Conservation (phyloP, 495 filamentous ascomycete species). For the Achaetomiella virescens region DNA sequence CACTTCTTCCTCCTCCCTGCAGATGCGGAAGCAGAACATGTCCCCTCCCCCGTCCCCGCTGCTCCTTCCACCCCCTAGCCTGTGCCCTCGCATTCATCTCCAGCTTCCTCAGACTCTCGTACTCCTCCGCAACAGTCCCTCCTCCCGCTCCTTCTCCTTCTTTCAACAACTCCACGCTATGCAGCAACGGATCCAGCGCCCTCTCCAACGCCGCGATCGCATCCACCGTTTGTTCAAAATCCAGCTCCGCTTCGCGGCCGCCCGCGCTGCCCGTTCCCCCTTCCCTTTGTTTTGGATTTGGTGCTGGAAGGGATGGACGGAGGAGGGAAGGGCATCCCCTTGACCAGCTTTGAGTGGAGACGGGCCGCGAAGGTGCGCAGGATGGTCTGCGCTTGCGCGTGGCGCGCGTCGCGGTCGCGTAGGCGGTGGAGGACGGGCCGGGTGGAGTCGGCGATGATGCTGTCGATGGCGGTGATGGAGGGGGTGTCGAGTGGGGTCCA, state of each 20-base stretch:
- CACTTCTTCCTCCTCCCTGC: background rate
- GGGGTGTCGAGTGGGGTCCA: slow-evolving; percentile 37
- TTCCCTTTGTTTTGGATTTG: background rate
- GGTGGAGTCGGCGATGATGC: slow-evolving; percentile 33
- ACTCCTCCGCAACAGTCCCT: slow-evolving; percentile 36
- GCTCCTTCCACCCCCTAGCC: slow-evolving; percentile 31
- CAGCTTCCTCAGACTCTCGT: slow-evolving; percentile 30
- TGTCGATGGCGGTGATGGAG: slow-evolving; percentile 33
- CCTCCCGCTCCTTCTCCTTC: slow-evolving; percentile 36
- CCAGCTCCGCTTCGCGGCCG: slow-evolving; percentile 35
- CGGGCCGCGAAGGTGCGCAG: slow-evolving; percentile 30
- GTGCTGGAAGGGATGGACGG: slow-evolving; percentile 5
- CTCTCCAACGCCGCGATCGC: slow-evolving; percentile 31
- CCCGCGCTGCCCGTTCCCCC: background rate
- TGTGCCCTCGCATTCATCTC: slow-evolving; percentile 37
- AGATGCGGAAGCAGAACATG: slow-evolving; percentile 38
- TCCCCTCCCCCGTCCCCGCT: slow-evolving; percentile 32
- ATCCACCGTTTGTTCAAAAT: slow-evolving; percentile 39
- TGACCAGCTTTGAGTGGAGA: slow-evolving; percentile 30
- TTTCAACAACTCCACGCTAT: slow-evolving; percentile 38
- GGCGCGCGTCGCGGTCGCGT: slow-evolving; percentile 28
- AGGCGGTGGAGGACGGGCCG: slow-evolving; percentile 38
- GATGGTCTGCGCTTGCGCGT: slow-evolving; percentile 32
- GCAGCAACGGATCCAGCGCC: slow-evolving; percentile 40
- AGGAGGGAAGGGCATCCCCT: slow-evolving; percentile 42